A percentile compares a stretch with the other conserved stretches of the same genome.
phyloP scores from a whole-genome alignment of 768 basidiomycete genomes.

The Boletus rubescentipes region DNA sequence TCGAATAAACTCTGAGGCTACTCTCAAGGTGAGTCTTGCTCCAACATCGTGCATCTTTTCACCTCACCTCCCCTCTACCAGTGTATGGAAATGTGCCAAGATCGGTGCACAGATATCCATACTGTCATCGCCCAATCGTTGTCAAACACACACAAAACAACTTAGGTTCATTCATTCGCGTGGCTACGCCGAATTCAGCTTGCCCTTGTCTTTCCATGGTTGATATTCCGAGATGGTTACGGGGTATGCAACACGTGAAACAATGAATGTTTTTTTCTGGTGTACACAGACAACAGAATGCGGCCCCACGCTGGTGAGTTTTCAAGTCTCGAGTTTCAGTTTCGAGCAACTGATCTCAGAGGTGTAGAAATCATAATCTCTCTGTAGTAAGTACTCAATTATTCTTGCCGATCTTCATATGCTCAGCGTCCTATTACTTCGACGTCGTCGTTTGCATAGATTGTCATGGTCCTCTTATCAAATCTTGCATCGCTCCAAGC shows the following conservation, averaged over 20 bases:
- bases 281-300: neutral
- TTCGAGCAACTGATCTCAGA: neutral
- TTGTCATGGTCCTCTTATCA: neutral
- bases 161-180: conserved; percentile 2
- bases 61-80: conserved; percentile 27
- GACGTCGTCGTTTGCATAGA: neutral
- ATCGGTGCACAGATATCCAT: conserved; percentile 73
- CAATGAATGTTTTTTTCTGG: neutral
- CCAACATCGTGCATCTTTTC: neutral
- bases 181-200: neutral
- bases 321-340: neutral
- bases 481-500: neutral
- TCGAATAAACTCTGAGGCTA: conserved; percentile 51
- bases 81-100: conserved; percentile 72
- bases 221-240: neutral
- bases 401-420: neutral
- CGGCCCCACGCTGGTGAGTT: neutral
- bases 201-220: neutral
- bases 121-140: conserved; percentile 72
- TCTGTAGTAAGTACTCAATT: neutral
- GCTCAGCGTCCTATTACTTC: neutral
- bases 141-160: conserved; percentile 26
- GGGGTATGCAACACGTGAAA: neutral
- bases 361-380: neutral
- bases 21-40: conserved; percentile 52